Evolutionary conservation across 495 filamentous ascomycete genomes (phyloP), one percentile per base, ranked within the genome.

Genomic region (Penicillium angulare): DNA sequence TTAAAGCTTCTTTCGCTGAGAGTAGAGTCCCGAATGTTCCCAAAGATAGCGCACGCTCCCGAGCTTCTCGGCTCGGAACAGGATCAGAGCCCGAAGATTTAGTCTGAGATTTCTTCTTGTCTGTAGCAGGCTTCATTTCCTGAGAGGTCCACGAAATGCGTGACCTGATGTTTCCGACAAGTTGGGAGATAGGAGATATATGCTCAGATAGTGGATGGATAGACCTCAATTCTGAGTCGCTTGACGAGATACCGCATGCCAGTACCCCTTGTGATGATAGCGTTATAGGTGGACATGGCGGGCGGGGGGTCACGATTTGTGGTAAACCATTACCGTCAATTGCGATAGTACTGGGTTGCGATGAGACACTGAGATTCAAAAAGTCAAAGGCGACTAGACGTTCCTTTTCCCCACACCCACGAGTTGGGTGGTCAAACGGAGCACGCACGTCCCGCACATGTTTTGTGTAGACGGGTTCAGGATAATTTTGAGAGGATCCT

Each of bases 381-480:
- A 90, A 95, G 60, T 97, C 92, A 64, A 95, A 96, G 1, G 87
- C 87, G 0, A 93, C 86, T 24, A 96, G 81, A 13, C 85, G 79
- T 34, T 86, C 78, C 8, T 79, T 73, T 68, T 84, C 71, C 60
- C 77, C 47, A 65, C 68, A 71, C 0, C 77, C 57, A 26, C 76
- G 65, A 24, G 55, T 63, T 24, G 67, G 60, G 48, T 75, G 69
- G 43, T 78, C 63, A 50, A 68, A 79, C 0, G 77, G 70, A 29
- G 59, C 60, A 39, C 68, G 67, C 1, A 81, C 62, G 42, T 79
- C 74, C 17, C 78, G 75, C 24, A 79, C 64, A 24, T 68, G 57
- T 47, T 75, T 79, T 23, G 76, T 79, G 44, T 73, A 72, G 18
- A 79, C 67, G 31, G 67, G 70, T 27, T 69, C 71, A 0, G 74